Evolutionary conservation across 805 yeast species (phyloP), one percentile per base, ranked within the genome.

Genomic region (Teunomyces cretensis): DNA sequence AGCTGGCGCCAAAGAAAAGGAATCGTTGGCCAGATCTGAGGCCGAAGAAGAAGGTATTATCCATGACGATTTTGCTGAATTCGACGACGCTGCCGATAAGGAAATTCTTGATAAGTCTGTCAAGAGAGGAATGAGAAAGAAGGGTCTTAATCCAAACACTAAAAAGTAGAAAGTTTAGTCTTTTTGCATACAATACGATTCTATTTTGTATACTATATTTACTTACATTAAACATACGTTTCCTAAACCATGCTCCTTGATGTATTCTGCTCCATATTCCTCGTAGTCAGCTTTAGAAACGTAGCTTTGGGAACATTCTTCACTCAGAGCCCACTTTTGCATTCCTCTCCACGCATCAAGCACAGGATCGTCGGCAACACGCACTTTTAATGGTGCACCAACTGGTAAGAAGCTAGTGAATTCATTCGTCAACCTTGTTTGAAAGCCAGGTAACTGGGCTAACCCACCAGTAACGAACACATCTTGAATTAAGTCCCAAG

Each of bases 301-400:
- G 47, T 75, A 80, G 8, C 79, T 68, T 1, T 66, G 53, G 22
- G 70, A 55, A 31, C 76, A 73, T 13, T 74, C 80, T 1, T 65
- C 74, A 16, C 76, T 72, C 2, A 56, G 55, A 5, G 91, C 71
- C 87, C 96, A 88, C 56, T 78, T 77, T 9, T 88, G 83, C 96
- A 94, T 90, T 24, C 99, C 99, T 56, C 74, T 83, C 98, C 99
- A 94, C 1, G 97, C 80, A 63, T 92, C 99, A 26, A 79, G 57
- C 1, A 79, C 53, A 1, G 96, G 92, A 60, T 88, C 82, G 2
- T 64, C 52, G 0, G 96, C 94, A 13, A 66, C 58, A 44, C 84
- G 68, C 1, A 91, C 85, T 4, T 72, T 66, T 30, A 91, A 65
- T 0, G 79, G 76, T 0, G 86, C 68, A 1, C 79, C 85, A 1